These are phyloP conservation scores for Odontarrhena argentea DNA, from an alignment of 345 rosid genomes.

Conservation along the genomic window DNA sequence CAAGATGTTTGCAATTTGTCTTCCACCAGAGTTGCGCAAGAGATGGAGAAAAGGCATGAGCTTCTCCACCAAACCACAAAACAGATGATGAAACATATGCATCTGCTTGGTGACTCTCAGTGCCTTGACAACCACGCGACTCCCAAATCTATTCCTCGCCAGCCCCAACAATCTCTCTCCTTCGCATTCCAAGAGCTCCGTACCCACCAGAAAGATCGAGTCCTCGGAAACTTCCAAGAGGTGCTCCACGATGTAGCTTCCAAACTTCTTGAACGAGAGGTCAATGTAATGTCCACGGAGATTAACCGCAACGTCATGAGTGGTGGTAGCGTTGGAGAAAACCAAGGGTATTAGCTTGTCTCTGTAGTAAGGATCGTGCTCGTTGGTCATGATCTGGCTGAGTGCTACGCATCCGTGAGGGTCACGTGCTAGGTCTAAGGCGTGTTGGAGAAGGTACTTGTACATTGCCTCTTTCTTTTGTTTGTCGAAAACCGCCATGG, in stretches of 20 bases:
- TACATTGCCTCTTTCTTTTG: neutral
- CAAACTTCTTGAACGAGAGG: constrained; percentile 9
- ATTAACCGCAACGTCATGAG: neutral
- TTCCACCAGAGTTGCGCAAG: neutral
- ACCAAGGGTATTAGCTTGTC: neutral
- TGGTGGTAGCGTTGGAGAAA: neutral
- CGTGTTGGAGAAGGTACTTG: neutral
- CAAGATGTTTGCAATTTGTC: neutral
- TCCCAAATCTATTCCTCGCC: constrained; percentile 13
- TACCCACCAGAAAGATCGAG: neutral
- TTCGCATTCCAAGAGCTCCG: constrained; percentile 1
- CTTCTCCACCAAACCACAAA: neutral
- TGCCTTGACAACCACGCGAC: constrained; percentile 4
- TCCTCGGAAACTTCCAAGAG: neutral
- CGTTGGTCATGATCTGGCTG: constrained; percentile 2
- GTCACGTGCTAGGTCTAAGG: neutral
- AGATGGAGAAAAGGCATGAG: constrained; percentile 2
- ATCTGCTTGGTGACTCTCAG: neutral
- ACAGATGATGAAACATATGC: neutral
- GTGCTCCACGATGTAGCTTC: constrained; percentile 21
- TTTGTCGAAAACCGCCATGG: constrained; percentile 7
- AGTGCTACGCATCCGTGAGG: constrained; percentile 25
- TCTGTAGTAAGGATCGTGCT: constrained; percentile 1
- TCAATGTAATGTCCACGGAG: constrained; percentile 2
- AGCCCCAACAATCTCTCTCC: neutral